Evolutionary conservation across 1,284 basidiomycete species (phyloP).

Genomic region (Vanrija sp.): DNA sequence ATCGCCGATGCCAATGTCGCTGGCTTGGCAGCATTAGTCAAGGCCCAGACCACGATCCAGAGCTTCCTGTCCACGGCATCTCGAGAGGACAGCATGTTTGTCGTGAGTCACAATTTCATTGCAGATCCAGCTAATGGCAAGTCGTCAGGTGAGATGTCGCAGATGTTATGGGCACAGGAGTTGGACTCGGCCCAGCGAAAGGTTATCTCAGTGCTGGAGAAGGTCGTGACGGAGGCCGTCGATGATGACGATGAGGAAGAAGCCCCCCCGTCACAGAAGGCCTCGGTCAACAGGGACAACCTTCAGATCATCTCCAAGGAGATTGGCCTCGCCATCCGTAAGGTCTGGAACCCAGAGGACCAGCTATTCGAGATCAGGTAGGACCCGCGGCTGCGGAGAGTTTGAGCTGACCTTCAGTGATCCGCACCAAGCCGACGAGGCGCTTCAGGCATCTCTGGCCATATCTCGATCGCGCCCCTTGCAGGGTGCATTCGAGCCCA

Average conservation of each 20-base stretch:
- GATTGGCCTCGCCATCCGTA: conserved; percentile 20
- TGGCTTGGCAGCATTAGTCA: conserved; percentile 58
- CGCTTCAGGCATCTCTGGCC: conserved; percentile 56
- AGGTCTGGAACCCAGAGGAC: conserved; percentile 34
- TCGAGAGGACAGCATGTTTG: conserved; percentile 35
- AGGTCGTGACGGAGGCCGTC: conserved; percentile 25
- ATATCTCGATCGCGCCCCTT: conserved; percentile 70
- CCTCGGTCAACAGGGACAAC: conserved; percentile 12
- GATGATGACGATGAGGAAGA: conserved; percentile 21
- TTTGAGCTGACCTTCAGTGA: conserved; percentile 23
- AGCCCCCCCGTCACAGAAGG: conserved; percentile 9
- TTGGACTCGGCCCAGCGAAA: conserved; percentile 28
- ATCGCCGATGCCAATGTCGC: conserved; percentile 56
- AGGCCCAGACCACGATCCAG: conserved; percentile 51
- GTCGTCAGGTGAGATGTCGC: conserved; percentile 33
- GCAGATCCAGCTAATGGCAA: conserved; percentile 2
- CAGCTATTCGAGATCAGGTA: conserved; percentile 36
- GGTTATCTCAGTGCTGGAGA: conserved; percentile 26
- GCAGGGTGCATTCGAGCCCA: conserved; percentile 70
- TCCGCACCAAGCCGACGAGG: conserved; percentile 26
- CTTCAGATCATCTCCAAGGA: conserved; percentile 22
- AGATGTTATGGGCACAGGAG: conserved; percentile 38
- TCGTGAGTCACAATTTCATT: conserved; percentile 13
- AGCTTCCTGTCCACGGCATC: conserved; percentile 38
- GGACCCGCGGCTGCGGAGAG: neutral